Conservation (phyloP, 1,284 basidiomycete species). For the Cutaneotrichosporon cyanovorans region DNA sequence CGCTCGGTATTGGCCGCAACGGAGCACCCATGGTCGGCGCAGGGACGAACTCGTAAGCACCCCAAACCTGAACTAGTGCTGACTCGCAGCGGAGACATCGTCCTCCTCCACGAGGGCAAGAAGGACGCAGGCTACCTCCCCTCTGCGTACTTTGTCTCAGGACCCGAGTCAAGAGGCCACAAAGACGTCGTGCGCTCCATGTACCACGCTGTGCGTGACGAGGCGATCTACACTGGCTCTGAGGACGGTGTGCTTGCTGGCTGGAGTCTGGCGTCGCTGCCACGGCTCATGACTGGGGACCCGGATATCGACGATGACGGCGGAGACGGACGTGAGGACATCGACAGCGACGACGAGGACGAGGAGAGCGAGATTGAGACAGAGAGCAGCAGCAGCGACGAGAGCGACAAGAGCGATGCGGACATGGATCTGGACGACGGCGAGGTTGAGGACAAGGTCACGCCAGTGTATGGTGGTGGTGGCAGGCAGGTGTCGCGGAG, state of each 20-base stretch:
- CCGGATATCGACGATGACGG: constrained; percentile 38
- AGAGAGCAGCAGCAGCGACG: constrained; percentile 16
- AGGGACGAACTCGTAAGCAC: constrained; percentile 39
- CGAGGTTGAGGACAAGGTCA: background rate
- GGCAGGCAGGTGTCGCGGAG: constrained; percentile 1
- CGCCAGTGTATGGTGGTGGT: constrained; percentile 1
- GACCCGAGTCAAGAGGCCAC: constrained; percentile 35
- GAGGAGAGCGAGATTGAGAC: constrained; percentile 39
- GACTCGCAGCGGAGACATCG: constrained; percentile 38
- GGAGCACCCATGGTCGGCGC: constrained; percentile 36
- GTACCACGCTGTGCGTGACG: constrained; percentile 38
- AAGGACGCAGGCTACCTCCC: constrained; percentile 25
- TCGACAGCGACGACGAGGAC: constrained; percentile 24
- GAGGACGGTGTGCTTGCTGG: constrained; percentile 46
- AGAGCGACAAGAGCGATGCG: constrained; percentile 4
- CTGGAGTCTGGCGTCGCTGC: constrained; percentile 38
- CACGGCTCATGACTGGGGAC: constrained; percentile 34
- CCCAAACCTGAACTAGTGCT: background rate
- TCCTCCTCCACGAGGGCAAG: constrained; percentile 33
- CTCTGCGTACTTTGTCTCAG: constrained; percentile 37
- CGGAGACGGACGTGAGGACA: constrained; percentile 29
- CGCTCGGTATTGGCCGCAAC: constrained; percentile 32
- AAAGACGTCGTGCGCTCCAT: constrained; percentile 44
- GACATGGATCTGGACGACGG: constrained; percentile 11
- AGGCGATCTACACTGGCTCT: constrained; percentile 45